Evolutionary conservation across 805 yeast genomes (phyloP), one percentile per base, ranked within the genome.

Genomic region (Monosporozyma aerobia): DNA sequence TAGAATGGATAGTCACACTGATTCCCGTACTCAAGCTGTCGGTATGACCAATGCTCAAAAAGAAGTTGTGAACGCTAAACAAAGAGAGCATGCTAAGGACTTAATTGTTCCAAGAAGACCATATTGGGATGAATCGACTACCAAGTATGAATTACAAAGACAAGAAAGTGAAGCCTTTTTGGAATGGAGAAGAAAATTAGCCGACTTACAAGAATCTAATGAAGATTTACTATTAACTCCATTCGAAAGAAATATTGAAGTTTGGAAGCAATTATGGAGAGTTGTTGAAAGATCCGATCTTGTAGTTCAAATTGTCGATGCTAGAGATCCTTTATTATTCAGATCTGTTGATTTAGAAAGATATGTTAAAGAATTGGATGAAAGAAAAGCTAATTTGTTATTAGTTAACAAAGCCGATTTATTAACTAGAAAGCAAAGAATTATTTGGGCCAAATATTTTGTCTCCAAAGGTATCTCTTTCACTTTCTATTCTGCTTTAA

Each of bases 181-280:
- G 62, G 85, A 87, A 32, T 94, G 99, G 99, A 81, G 99, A 73
- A 77, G 98, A 65, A 83, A 82, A 49, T 76, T 94, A 56, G 99
- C 99, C 0, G 69, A 77, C 45, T 74, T 94, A 53, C 95, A 90
- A 57, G 96, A 92, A 67, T 79, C 78, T 59, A 81, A 89, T 58
- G 73, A 68, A 16, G 96, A 92, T 68, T 74, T 94, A 62, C 73
- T 90, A 54, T 77, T 94, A 66, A 94, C 99, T 0, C 99, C 99
- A 4, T 94, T 92, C 65, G 99, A 94, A 73, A 82, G 99, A 73
- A 94, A 94, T 68, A 75, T 94, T 57, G 97, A 92, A 75, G 97
- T 94, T 54, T 94, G 99, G 99, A 83, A 94, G 66, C 99, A 94
- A 71, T 74, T 94, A 58, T 94, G 99, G 99, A 80, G 99, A 72